Evolutionary conservation across 352 stramenopile species (phyloP), one percentile per base, ranked within the genome.

Genomic region (Phytophthora lateralis): DNA sequence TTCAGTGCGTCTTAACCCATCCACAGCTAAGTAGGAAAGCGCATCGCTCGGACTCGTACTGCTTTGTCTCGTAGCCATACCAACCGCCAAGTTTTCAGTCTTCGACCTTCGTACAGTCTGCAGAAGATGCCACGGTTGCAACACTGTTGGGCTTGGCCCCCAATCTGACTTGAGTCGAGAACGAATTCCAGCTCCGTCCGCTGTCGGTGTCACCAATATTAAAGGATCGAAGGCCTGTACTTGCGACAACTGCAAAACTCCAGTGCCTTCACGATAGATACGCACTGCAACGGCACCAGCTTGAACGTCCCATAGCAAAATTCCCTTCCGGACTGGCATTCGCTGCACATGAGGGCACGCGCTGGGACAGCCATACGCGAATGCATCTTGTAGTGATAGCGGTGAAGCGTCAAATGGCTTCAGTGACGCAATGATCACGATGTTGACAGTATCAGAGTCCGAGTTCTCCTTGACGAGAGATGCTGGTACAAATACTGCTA

Each of bases 41-140:
- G 82, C 79, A 37, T 67, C 32, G 3, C 54, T 58, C 2, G 71
- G 63, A 14, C 54, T 73, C 0, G 79, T 86, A n/a, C 69, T 88
- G 50, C 82, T 93, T 52, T 91, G 82, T 1, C 63, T 73, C 6
- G 82, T 88, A 1, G 53, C 55, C 82, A 93, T 90, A 0, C 80
- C 70, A 18, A 50, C 10, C 0, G 82, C 84, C 1, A 90, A 27
- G 41, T 93, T 93, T 45, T 88, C 82, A 11, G 85, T 67, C 21
- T 87, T 55, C 0, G 82, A 89, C 14, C 71, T 70, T 27, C 72
- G 65, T 7, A 76, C 68, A 9, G 77, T 85, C 29, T 88, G 78
- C 4, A 86, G 54, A 12, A 91, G 41, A 5, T 59, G 71, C 82
- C 82, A 91, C 14, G 75, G 75, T 14, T 88, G 63, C 6, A 77